phyloP scores from a whole-genome alignment of 139 green algal genomes.

The Auxenochlorella pyrenoidosa region DNA sequence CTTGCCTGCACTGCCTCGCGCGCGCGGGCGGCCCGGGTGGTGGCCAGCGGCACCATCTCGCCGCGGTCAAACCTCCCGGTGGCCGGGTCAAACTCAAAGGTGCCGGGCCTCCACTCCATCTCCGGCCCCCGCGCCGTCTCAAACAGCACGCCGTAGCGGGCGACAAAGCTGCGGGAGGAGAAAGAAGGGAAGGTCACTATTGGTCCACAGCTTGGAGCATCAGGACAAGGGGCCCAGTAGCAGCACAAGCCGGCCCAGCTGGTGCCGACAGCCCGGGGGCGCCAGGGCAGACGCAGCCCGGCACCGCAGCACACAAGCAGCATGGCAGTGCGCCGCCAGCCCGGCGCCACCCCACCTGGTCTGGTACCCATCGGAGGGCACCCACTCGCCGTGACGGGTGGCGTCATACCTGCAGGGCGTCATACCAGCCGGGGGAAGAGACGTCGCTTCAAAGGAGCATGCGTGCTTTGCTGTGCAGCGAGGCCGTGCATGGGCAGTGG shows the following conservation, averaged over 20 bases:
- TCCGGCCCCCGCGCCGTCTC: constrained; percentile 13
- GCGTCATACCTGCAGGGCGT: not conserved
- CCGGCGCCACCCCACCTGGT: not conserved
- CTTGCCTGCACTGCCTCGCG: not conserved
- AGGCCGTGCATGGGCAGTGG: too few species aligned
- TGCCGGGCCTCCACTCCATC: constrained; percentile 4
- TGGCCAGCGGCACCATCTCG: not conserved
- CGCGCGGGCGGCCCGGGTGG: not conserved
- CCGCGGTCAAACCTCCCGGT: constrained; percentile 10
- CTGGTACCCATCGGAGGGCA: constrained; percentile 8
- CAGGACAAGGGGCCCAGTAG: too few species aligned
- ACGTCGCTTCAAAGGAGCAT: not conserved
- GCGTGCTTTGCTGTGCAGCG: too few species aligned
- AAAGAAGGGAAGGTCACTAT: not conserved
- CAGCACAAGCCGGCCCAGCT: too few species aligned
- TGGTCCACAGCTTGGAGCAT: not conserved
- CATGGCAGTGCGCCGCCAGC: too few species aligned
- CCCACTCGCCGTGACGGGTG: constrained; percentile 14
- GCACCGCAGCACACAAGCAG: too few species aligned
- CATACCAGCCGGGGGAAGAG: not conserved
- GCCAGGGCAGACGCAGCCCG: too few species aligned
- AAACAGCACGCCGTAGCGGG: constrained; percentile 19
- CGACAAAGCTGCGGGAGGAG: constrained; percentile 6
- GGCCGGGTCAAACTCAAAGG: not conserved
- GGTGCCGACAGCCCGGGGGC: too few species aligned